Conservation (phyloP, 768 basidiomycete genomes). For the Cystobasidium tubakii region DNA sequence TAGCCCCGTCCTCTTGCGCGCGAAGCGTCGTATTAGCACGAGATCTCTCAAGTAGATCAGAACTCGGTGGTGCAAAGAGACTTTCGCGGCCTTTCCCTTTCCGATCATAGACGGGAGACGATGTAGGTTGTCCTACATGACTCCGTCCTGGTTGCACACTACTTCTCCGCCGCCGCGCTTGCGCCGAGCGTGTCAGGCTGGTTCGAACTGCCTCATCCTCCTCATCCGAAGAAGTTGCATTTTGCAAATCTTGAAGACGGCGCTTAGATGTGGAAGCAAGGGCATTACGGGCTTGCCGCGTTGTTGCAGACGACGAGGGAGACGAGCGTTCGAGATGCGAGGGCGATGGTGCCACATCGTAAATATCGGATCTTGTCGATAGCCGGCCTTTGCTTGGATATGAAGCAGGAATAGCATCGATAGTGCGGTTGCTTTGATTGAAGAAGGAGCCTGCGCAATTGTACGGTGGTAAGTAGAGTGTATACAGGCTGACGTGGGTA, state of each 20-base stretch:
- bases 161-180: neutral
- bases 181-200: slow-evolving; percentile 11
- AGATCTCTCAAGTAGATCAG: neutral
- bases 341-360: slow-evolving; percentile 2
- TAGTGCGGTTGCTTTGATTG: slow-evolving; percentile 32
- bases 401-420: neutral
- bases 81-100: slow-evolving; percentile 23
- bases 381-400: neutral
- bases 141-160: neutral
- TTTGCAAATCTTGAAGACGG: neutral
- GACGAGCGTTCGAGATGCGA: neutral
- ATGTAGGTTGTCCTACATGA: neutral
- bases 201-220: slow-evolving; percentile 13
- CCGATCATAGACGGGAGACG: neutral
- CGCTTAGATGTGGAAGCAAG: slow-evolving; percentile 3
- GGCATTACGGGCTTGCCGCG: neutral
- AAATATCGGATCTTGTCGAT: neutral
- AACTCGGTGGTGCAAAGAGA: slow-evolving; percentile 10
- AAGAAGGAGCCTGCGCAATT: slow-evolving; percentile 19
- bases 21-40: neutral
- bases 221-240: slow-evolving; percentile 20
- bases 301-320: neutral
- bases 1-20: slow-evolving; percentile 28
- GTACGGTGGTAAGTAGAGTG: too few relatives aligned
- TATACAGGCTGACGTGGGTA: neutral